Conservation (phyloP, 202 grass and related monocot species). For the Eragrostis tef region DNA sequence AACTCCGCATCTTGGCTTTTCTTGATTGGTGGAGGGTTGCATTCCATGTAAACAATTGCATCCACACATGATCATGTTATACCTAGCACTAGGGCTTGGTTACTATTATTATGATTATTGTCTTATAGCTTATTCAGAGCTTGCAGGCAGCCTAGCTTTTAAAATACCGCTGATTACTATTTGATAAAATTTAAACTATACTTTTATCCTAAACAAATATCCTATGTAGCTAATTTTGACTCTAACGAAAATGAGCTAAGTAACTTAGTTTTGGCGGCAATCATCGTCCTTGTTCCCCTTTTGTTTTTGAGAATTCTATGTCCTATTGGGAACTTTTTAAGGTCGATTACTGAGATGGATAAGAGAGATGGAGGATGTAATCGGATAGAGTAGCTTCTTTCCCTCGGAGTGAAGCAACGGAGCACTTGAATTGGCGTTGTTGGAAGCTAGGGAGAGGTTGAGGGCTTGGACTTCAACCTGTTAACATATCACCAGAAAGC, state of each 20-base stretch:
- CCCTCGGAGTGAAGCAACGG: constrained; percentile 26
- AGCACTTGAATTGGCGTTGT: constrained; percentile 23
- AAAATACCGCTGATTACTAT: no score
- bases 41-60: constrained; percentile 49
- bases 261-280: constrained; percentile 10
- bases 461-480: constrained; percentile 33
- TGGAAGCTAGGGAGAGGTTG: constrained; percentile 44
- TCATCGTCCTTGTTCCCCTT: background rate
- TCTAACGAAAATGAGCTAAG: background rate
- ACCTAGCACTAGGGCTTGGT: constrained; percentile 50
- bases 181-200: background rate
- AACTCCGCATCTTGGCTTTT: constrained; percentile 32
- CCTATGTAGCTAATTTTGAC: background rate
- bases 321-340: no score
- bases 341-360: background rate
- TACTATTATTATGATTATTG: constrained; percentile 46
- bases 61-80: constrained; percentile 51
- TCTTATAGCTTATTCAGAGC: constrained; percentile 32
- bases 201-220: background rate
- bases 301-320: background rate
- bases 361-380: background rate
- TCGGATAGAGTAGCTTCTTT: constrained; percentile 20
- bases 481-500: constrained; percentile 45
- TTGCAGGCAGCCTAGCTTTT: constrained; percentile 6
- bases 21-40: constrained; percentile 48